phyloP scores from a whole-genome alignment of 148 eudicot genomes.

The Tetragonia tetragonoides region DNA sequence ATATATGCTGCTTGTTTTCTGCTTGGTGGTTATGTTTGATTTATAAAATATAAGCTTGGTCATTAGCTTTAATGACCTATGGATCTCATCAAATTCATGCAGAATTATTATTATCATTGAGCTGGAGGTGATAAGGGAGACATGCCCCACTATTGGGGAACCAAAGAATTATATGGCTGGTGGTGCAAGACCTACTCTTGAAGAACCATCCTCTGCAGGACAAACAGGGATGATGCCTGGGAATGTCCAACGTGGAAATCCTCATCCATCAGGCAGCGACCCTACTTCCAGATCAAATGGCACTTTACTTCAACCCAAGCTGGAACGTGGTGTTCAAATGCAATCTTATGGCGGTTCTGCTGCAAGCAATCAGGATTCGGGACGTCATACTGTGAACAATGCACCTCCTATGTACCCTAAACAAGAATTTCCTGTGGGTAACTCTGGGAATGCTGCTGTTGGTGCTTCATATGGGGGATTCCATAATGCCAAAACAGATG shows the following conservation, averaged over 20 bases:
- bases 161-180: slow-evolving; percentile 43
- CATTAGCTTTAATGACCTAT: not conserved
- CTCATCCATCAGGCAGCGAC: slow-evolving; percentile 29
- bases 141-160: slow-evolving; percentile 65
- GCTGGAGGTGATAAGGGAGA: slow-evolving; percentile 58
- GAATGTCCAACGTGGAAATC: slow-evolving; percentile 36
- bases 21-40: not conserved
- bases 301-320: slow-evolving; percentile 33
- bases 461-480: slow-evolving; percentile 23
- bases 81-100: slow-evolving; percentile 25
- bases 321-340: slow-evolving; percentile 24
- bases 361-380: slow-evolving; percentile 37
- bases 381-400: slow-evolving; percentile 34
- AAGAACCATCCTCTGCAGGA: slow-evolving; percentile 37
- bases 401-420: slow-evolving; percentile 27
- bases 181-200: slow-evolving; percentile 38
- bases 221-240: slow-evolving; percentile 36
- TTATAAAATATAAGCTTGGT: not conserved
- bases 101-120: slow-evolving; percentile 74
- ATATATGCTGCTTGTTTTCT: not conserved
- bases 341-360: slow-evolving; percentile 45
- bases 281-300: slow-evolving; percentile 40
- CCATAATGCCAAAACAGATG: slow-evolving; percentile 19
- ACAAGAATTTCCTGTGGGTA: slow-evolving; percentile 38
- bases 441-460: slow-evolving; percentile 13